A percentile compares a stretch with the other conserved stretches of the same genome.
phyloP scores from a whole-genome alignment of 2,329 filamentous ascomycete genomes.

The Fusarium albosuccineum region DNA sequence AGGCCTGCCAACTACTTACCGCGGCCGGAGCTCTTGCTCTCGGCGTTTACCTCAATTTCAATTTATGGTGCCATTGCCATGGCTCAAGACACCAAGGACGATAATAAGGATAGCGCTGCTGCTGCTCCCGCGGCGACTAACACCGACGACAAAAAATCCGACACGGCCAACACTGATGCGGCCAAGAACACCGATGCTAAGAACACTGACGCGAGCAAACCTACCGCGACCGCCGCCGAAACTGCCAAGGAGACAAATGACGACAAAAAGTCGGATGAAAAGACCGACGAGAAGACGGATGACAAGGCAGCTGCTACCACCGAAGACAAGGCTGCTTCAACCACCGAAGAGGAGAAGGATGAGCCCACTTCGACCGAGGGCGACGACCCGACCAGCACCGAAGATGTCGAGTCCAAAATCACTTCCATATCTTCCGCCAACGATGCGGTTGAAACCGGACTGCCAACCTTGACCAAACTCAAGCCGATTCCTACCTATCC shows the following conservation, averaged over 20 bases:
- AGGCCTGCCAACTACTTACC: constrained; percentile 46
- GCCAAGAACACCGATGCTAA: not conserved
- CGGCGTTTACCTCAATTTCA: constrained; percentile 45
- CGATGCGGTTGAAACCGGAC: constrained; percentile 46
- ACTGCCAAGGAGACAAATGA: constrained; percentile 37
- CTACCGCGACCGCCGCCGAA: constrained; percentile 26
- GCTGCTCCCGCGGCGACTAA: constrained; percentile 17
- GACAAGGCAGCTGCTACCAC: constrained; percentile 25
- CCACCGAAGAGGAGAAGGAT: constrained; percentile 26
- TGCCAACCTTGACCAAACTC: constrained; percentile 59
- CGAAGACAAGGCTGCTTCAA: constrained; percentile 40
- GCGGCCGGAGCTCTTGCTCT: constrained; percentile 44
- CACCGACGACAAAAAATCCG: constrained; percentile 8
- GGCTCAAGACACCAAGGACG: constrained; percentile 48
- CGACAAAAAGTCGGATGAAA: constrained; percentile 5
- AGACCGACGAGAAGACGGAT: constrained; percentile 14
- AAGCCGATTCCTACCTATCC: constrained; percentile 70
- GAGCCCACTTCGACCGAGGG: constrained; percentile 38
- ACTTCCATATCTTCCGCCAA: constrained; percentile 33
- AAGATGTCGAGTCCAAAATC: constrained; percentile 24
- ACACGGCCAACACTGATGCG: constrained; percentile 9
- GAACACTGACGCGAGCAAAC: constrained; percentile 12
- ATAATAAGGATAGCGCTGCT: constrained; percentile 34
- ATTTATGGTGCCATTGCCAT: constrained; percentile 49
- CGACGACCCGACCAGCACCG: constrained; percentile 30